phyloP scores from a whole-genome alignment of 306 rosid genomes.

The Senna tora region DNA sequence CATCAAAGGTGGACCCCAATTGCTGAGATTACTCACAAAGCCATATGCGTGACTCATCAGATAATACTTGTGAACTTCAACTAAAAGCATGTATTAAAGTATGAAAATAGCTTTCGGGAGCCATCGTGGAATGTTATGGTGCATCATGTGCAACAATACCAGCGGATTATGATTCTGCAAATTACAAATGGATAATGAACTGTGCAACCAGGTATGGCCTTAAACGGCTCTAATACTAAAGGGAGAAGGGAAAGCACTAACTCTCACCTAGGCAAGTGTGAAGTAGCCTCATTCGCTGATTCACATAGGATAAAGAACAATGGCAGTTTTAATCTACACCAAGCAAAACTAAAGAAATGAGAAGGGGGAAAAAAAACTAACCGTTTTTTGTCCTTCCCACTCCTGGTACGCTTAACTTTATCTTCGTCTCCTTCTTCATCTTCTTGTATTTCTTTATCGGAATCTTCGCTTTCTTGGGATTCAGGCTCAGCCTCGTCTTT shows the following conservation, averaged over 20 bases:
- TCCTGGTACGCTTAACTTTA: constrained; percentile 39
- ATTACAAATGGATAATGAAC: constrained; percentile 34
- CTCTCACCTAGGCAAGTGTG: constrained; percentile 16
- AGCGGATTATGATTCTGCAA: neutral
- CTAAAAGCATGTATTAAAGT: constrained; percentile 6
- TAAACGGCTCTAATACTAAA: neutral
- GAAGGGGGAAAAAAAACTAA: constrained; percentile 37
- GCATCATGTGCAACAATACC: constrained; percentile 11
- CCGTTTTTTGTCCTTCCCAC: constrained; percentile 55
- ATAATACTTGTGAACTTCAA: constrained; percentile 27
- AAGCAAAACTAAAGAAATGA: neutral
- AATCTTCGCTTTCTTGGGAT: constrained; percentile 47
- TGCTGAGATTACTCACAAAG: constrained; percentile 27
- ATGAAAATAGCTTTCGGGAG: neutral
- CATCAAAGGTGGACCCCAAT: constrained; percentile 40
- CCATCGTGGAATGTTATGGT: neutral
- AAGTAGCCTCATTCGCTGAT: constrained; percentile 8
- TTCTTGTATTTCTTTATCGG: constrained; percentile 36
- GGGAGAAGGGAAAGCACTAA: constrained; percentile 14
- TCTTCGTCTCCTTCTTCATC: constrained; percentile 38
- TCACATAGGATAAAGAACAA: constrained; percentile 13
- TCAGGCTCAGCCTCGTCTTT: constrained; percentile 11
- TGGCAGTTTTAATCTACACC: constrained; percentile 8
- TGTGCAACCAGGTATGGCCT: constrained; percentile 12
- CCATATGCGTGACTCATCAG: constrained; percentile 33